These are phyloP conservation scores for Tuber calosporum DNA, from an alignment of 495 filamentous ascomycete species.

Conservation along the genomic window DNA sequence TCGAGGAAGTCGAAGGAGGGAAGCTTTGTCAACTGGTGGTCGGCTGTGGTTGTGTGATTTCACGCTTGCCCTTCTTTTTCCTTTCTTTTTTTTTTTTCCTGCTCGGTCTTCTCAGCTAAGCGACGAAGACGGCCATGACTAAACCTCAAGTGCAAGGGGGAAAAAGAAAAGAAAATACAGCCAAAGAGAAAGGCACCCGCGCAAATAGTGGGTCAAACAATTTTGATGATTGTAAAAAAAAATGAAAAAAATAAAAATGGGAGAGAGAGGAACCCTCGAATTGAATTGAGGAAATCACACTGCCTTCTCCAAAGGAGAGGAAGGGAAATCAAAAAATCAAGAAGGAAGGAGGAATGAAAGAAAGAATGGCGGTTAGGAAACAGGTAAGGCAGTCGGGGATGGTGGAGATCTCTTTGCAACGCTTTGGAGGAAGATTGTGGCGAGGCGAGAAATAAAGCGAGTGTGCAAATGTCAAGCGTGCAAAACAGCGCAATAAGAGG, in stretches of 20 bases:
- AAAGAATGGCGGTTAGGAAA: neutral
- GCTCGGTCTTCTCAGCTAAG: slow-evolving; percentile 2
- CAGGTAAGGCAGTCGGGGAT: neutral
- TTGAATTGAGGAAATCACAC: neutral
- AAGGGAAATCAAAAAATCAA: too few relatives aligned
- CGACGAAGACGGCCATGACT: slow-evolving; percentile 1
- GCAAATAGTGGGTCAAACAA: neutral
- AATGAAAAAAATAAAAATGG: neutral
- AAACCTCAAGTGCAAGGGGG: neutral
- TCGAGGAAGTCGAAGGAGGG: slow-evolving; percentile 1
- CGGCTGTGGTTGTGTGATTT: neutral
- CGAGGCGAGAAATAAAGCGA: neutral
- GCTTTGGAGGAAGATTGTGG: neutral
- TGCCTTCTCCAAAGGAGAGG: neutral
- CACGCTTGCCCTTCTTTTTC: neutral
- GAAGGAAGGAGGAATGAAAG: neutral
- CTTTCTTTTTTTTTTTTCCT: neutral
- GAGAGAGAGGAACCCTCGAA: neutral
- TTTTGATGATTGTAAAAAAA: neutral
- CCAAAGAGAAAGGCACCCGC: too few relatives aligned
- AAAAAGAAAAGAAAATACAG: neutral
- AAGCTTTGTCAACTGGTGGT: slow-evolving; percentile 1
- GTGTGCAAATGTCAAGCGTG: too few relatives aligned
- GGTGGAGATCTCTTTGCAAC: neutral
- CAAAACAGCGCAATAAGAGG: neutral